Percentiles rank a stretch among this genome's conserved stretches.
phyloP scores from a whole-genome alignment of 352 stramenopile genomes.

The Phytophthora brassicae region DNA sequence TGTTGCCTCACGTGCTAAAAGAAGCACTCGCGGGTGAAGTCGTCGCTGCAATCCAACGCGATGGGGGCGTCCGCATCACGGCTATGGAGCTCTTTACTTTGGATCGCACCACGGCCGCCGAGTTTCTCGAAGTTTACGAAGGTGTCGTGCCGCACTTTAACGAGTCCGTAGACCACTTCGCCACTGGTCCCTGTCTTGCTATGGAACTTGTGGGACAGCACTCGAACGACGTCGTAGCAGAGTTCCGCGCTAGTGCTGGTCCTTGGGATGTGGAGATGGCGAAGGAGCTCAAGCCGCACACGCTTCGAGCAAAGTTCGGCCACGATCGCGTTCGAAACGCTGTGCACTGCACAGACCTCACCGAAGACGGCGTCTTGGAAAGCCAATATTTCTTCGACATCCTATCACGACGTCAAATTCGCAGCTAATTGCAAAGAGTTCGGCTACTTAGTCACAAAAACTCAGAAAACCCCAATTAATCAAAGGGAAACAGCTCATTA shows the following conservation, averaged over 20 bases:
- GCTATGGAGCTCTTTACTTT: conserved; percentile 90
- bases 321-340: conserved; percentile 87
- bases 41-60: conserved; percentile 75
- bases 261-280: conserved; percentile 93
- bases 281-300: conserved; percentile 89
- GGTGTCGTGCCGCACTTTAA: conserved; percentile 92
- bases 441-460: too few species aligned
- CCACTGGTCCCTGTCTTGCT: conserved; percentile 85
- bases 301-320: conserved; percentile 90
- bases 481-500: background rate
- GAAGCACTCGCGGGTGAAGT: conserved; percentile 79
- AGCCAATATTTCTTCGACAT: conserved; percentile 95
- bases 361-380: conserved; percentile 89
- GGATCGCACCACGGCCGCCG: conserved; percentile 79
- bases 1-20: conserved; percentile 93
- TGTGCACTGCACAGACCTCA: conserved; percentile 93
- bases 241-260: conserved; percentile 84
- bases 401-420: conserved; percentile 69
- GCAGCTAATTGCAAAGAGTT: conserved; percentile 9
- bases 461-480: too few species aligned
- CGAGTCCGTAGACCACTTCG: conserved; percentile 90
- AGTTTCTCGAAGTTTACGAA: conserved; percentile 93
- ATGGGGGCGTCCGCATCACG: conserved; percentile 71
- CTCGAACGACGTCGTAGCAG: conserved; percentile 52
- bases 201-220: conserved; percentile 84